Evolutionary conservation across 1,139 yeast genomes (phyloP).

Genomic region (Suhomyces chickasaworum): DNA sequence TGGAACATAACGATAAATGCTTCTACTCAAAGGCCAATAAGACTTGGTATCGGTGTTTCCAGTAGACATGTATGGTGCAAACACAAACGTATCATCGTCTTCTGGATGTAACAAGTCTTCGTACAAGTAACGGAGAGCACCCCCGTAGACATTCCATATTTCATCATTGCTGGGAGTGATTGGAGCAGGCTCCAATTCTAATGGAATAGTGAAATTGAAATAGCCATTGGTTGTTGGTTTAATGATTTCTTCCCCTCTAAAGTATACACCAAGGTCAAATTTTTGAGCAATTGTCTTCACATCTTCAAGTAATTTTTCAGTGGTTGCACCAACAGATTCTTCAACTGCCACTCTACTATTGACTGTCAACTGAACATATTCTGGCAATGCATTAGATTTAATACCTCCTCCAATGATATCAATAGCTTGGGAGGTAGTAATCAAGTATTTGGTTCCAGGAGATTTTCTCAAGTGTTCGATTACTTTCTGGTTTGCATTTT

Average conservation of each 20-base stretch:
- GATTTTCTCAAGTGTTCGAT: conserved; percentile 33
- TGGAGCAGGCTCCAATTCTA: conserved; percentile 60
- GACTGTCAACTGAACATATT: conserved; percentile 54
- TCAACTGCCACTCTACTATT: conserved; percentile 64
- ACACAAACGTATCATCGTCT: conserved; percentile 27
- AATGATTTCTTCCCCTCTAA: conserved; percentile 34
- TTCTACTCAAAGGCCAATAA: conserved; percentile 43
- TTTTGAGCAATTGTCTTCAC: conserved; percentile 44
- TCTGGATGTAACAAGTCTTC: conserved; percentile 47
- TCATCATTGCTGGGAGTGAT: conserved; percentile 49
- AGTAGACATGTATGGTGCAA: conserved; percentile 38
- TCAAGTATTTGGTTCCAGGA: conserved; percentile 38
- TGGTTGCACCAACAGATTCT: conserved; percentile 43
- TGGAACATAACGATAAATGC: conserved; percentile 42
- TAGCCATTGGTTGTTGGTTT: conserved; percentile 43
- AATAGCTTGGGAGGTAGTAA: conserved; percentile 68
- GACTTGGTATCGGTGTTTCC: conserved; percentile 47
- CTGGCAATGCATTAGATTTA: conserved; percentile 76
- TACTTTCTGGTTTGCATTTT: conserved; percentile 43
- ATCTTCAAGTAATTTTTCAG: conserved; percentile 38
- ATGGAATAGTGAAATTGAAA: conserved; percentile 42
- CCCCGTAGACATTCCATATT: conserved; percentile 57
- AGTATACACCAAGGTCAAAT: conserved; percentile 48
- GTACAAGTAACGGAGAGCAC: conserved; percentile 57
- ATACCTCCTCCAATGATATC: conserved; percentile 71